Evolutionary conservation across 192 early-diverging fungal genomes (phyloP), one percentile per base, ranked within the genome.

Genomic region (Kickxella alabastrina): DNA sequence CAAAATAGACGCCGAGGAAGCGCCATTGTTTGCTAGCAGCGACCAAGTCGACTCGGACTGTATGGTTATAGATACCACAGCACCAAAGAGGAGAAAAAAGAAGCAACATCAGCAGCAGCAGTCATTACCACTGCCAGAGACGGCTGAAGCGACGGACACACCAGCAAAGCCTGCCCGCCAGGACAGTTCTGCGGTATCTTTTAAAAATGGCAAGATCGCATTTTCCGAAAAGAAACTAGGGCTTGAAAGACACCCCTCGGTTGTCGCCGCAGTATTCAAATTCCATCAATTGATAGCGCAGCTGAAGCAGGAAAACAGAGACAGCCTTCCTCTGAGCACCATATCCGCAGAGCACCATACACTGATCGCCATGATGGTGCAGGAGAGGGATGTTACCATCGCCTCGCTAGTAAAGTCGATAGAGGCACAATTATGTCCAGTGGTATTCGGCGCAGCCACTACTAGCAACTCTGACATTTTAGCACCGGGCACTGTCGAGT

Each of bases 261-360:
- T 66, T 4, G 26, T 73, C 6, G 70, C 70, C 0, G 62, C 70
- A 5, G 43, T 62, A 17, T 73, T 66, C 35, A 49, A 60, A 10
- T 73, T 73, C 41, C 70, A 73, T 43, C 70, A 73, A 46, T 44
- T 62, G 23, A 46, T 73, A 43, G 62, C 62, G 2, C 53, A 64
- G 50, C 49, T 57, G n/a, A 56, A 49, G 31, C 53, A 54, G 31
- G 38, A 58, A 7, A 24, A 27, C 13, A 13, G 23, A 25, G 55
- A 29, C 3, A 28, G 48, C 13, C 54, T 73, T 18, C 70, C 70
- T 1, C 39, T 73, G 14, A 32, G 39, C 15, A 37, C 17, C 10
- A 66, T 73, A 10, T 58, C 70, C 13, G 14, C 31, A 15, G 62
- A 65, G 17, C 63, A 66, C 49, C 32, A 35, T 43, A 36, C 68